Base-by-base conservation (phyloP, 495 filamentous ascomycete species). In the Hypoxylon intermedium region DNA sequence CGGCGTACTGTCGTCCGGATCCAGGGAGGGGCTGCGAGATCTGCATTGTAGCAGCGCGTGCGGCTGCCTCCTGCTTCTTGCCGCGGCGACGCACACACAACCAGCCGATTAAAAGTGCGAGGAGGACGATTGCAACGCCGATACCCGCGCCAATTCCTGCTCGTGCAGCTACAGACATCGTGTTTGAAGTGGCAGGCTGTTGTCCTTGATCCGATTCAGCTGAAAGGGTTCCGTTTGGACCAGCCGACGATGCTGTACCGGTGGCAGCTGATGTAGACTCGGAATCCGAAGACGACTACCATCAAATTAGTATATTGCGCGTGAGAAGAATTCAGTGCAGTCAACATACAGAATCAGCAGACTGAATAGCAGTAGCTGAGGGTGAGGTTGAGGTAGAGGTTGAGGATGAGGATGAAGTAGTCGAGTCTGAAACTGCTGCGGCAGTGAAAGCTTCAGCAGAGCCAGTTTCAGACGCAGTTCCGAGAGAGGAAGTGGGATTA, bases 21-120 rank as follows among this genome's bases (percentile, higher is more conserved):
- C 64, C 70, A 1, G 72, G 67, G 62, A 79, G 68, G 16, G 79
- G 77, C 6, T 75, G 63, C 21, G 78, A 78, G 48, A 82, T 79
- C 41, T 80, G 63, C 61, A 73, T 57, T 0, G 55, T 47, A 21
- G 41, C 46, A 28, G 37, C 67, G 36, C 58, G 64, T 43, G 67
- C 48, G 11, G 47, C 43, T 40, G 58, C 57, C 43, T 41, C 11
- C 24, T 34, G 1, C 41, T 66, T 38, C 55, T 65, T 49, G 30
- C 67, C 67, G 31, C 70, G 67, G 28, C 69, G 74, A 33, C 75
- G 66, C 5, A 75, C 21, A 38, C 73, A 38, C 9, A 75, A 11
- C 13, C 54, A 76, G 20, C 59, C 51, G 2, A 46, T 67, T 5
- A 74, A n/a, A 9, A 70, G 60, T 12, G 63, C 34, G 3, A 76